Percentiles rank a stretch among this genome's conserved stretches.
Evolutionary conservation across 2,329 filamentous ascomycete species (phyloP).

Genomic region (Ophiostoma sp.): DNA sequence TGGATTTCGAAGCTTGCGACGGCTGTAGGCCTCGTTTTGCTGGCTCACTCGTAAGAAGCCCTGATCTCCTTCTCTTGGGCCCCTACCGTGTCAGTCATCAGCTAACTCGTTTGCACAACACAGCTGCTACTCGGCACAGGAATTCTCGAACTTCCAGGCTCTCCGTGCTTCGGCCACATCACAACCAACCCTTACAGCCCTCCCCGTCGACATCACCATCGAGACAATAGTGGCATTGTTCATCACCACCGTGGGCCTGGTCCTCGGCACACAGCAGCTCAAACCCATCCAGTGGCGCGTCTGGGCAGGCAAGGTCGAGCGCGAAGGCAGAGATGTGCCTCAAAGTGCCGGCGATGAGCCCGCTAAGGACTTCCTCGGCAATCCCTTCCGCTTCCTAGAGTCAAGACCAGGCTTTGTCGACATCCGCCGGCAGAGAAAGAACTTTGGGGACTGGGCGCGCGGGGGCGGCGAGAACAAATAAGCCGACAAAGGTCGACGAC

Average conservation of each 20-base stretch:
- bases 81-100: neutral
- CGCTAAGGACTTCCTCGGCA: slow-evolving; percentile 65
- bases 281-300: slow-evolving; percentile 79
- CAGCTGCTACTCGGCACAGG: slow-evolving; percentile 94
- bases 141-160: slow-evolving; percentile 72
- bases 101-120: slow-evolving; percentile 13
- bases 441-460: slow-evolving; percentile 69
- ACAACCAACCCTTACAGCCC: slow-evolving; percentile 41
- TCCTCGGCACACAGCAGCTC: slow-evolving; percentile 68
- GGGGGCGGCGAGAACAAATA: slow-evolving; percentile 34
- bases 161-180: slow-evolving; percentile 36
- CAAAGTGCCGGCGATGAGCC: slow-evolving; percentile 47
- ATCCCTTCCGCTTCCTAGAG: slow-evolving; percentile 75
- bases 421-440: slow-evolving; percentile 71
- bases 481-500: neutral
- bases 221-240: slow-evolving; percentile 79
- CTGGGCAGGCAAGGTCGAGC: slow-evolving; percentile 80
- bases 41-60: slow-evolving; percentile 74
- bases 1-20: slow-evolving; percentile 67
- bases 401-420: slow-evolving; percentile 80
- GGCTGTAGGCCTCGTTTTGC: slow-evolving; percentile 67
- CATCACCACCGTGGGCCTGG: slow-evolving; percentile 76
- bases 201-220: slow-evolving; percentile 81
- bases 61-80: neutral
- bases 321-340: slow-evolving; percentile 61